These are phyloP conservation scores for Medicago lupulina DNA, from an alignment of 306 rosid species.

Conservation along the genomic window DNA sequence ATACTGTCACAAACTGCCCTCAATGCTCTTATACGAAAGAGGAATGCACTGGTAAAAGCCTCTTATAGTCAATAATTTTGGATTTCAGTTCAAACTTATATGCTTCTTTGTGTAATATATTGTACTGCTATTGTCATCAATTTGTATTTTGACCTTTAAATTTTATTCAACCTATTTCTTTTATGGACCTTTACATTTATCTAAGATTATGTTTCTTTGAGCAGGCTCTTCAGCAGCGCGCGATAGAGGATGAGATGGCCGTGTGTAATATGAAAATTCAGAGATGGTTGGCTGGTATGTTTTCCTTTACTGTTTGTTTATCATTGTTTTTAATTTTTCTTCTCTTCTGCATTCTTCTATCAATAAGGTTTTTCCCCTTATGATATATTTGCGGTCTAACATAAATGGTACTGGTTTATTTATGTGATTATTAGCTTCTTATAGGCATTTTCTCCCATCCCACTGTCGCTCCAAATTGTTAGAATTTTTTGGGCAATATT, in stretches of 20 bases:
- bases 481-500: not conserved
- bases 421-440: slow-evolving; percentile 23
- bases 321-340: slow-evolving; percentile 25
- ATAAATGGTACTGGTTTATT: slow-evolving; percentile 13
- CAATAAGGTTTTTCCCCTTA: slow-evolving; percentile 6
- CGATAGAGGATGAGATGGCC: slow-evolving; percentile 73
- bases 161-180: not conserved
- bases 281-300: slow-evolving; percentile 59
- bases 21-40: slow-evolving; percentile 57
- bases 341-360: slow-evolving; percentile 19
- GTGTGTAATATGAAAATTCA: slow-evolving; percentile 65
- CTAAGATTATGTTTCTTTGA: slow-evolving; percentile 41
- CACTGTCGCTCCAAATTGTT: not conserved
- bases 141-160: slow-evolving; percentile 3
- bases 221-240: slow-evolving; percentile 72
- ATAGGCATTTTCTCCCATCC: not conserved
- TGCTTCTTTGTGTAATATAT: slow-evolving; percentile 16
- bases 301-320: slow-evolving; percentile 20
- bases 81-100: slow-evolving; percentile 8
- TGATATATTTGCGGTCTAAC: not conserved
- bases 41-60: slow-evolving; percentile 64
- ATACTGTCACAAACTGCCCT: slow-evolving; percentile 66
- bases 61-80: slow-evolving; percentile 2
- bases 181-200: slow-evolving; percentile 1
- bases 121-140: not conserved